These are phyloP conservation scores for Bryopsis sp. DNA, from an alignment of 139 green algal genomes.

Conservation along the genomic window DNA sequence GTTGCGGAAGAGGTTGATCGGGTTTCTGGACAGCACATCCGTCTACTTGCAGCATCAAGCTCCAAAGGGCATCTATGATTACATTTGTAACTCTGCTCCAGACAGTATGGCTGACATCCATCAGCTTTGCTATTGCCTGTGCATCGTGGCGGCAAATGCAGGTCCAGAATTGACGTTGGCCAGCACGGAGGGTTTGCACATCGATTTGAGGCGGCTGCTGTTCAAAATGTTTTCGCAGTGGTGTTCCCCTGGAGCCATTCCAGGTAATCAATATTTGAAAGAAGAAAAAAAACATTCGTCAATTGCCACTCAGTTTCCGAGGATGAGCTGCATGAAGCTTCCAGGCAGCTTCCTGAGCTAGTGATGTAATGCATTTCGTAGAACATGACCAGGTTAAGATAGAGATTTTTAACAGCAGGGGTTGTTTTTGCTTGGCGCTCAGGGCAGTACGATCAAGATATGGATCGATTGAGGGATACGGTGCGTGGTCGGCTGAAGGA, in stretches of 20 bases:
- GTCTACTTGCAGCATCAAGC: background rate
- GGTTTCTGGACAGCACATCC: background rate
- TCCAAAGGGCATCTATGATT: background rate
- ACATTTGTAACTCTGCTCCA: background rate
- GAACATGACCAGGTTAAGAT: too few species aligned
- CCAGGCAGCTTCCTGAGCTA: too few species aligned
- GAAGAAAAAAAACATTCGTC: too few species aligned
- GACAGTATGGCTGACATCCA: background rate
- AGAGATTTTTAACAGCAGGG: background rate
- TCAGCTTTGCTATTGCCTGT: constrained; percentile 19
- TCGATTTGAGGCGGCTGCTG: background rate
- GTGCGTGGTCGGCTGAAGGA: constrained; percentile 38
- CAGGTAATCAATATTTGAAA: background rate
- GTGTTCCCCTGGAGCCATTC: background rate
- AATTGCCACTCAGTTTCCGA: too few species aligned
- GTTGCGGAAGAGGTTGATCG: background rate
- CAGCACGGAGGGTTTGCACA: constrained; percentile 4
- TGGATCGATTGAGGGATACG: background rate
- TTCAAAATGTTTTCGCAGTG: constrained; percentile 12
- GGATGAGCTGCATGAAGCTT: too few species aligned
- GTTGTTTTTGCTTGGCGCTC: background rate
- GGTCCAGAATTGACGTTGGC: constrained; percentile 2
- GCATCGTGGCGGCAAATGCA: constrained; percentile 1
- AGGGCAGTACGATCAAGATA: constrained; percentile 3
- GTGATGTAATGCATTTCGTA: too few species aligned